phyloP scores from a whole-genome alignment of 306 rosid genomes.

The Cicer pinnatifidum region DNA sequence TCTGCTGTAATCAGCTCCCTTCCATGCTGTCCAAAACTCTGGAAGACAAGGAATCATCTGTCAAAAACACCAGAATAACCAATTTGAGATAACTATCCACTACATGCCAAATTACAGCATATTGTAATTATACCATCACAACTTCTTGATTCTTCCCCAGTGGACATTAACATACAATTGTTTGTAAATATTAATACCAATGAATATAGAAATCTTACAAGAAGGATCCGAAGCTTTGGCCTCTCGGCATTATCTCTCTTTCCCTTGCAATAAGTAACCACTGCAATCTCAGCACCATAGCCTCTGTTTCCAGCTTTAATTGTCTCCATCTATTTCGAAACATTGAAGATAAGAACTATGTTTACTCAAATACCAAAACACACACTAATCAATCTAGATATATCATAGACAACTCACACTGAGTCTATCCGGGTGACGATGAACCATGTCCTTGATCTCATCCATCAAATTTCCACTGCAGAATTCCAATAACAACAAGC shows the following conservation, averaged over 20 bases:
- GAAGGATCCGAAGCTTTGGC: slow-evolving; percentile 81
- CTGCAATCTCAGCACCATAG: slow-evolving; percentile 69
- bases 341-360: slow-evolving; percentile 37
- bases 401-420: slow-evolving; percentile 58
- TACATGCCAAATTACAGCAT: slow-evolving; percentile 48
- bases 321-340: slow-evolving; percentile 66
- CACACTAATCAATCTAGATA: slow-evolving; percentile 32
- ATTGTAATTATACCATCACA: slow-evolving; percentile 26
- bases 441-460: slow-evolving; percentile 75
- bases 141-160: neutral
- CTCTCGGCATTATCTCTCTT: slow-evolving; percentile 57
- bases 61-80: slow-evolving; percentile 95
- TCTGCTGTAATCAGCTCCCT: slow-evolving; percentile 94
- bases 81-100: slow-evolving; percentile 76
- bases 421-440: slow-evolving; percentile 79
- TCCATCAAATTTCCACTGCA: slow-evolving; percentile 80
- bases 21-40: slow-evolving; percentile 99
- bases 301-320: slow-evolving; percentile 72
- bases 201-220: slow-evolving; percentile 63
- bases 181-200: slow-evolving; percentile 31
- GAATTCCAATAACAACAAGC: slow-evolving; percentile 48
- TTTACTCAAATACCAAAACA: slow-evolving; percentile 37
- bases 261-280: slow-evolving; percentile 74
- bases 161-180: slow-evolving; percentile 13
- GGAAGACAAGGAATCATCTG: slow-evolving; percentile 99